Evolutionary conservation across 2,329 filamentous ascomycete species (phyloP), one percentile per base, ranked within the genome.

Genomic region (Septoria linicola): DNA sequence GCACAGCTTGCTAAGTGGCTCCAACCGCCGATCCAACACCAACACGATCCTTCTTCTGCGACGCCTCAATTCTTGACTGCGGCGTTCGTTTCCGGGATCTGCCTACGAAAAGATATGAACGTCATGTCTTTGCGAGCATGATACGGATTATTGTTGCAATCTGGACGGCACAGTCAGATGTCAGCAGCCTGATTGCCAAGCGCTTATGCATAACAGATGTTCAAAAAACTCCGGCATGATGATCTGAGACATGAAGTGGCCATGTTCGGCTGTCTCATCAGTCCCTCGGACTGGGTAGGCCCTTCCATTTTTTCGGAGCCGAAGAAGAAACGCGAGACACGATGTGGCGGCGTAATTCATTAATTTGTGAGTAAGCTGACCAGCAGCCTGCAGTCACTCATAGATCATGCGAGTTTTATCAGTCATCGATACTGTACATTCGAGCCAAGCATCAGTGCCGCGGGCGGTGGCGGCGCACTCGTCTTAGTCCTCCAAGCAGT

Each of bases 401-500:
- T 51, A 13, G 7, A 21, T 48, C 50, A 31, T 48, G 23, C 25
- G 11, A 45, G 10, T 13, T 11, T 46, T 43, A 32, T 53, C 10
- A 53, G 32, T 48, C 43, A 53, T 53, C 31, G 21, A 21, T 21
- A 16, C 10, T 32, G 21, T 6, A 35, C 43, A 27, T 47, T 43
- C 21, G 43, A 48, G 13, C 43, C 35, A 3, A 40, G 39, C 16
- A 53, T 23, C 37, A 48, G 39, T 25, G 14, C 41, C 8, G 36
- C 13, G 13, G n/a, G 41, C 11, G 30, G 41, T 16, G 19, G 41
- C 27, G 16, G 19, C n/a, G n/a, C 42, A 13, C 8, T 30, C 21
- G 34, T n/a, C 3, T 31, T 39, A 21, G 13, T 27, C 21, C 54
- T 51, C 60, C 63, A 63, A 11, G 58, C 54, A 16, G 58, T 50